Percentiles rank a stretch among this genome's conserved stretches.
These are phyloP conservation scores for Candida yuanshanica DNA, from an alignment of 805 yeast species.

Conservation along the genomic window DNA sequence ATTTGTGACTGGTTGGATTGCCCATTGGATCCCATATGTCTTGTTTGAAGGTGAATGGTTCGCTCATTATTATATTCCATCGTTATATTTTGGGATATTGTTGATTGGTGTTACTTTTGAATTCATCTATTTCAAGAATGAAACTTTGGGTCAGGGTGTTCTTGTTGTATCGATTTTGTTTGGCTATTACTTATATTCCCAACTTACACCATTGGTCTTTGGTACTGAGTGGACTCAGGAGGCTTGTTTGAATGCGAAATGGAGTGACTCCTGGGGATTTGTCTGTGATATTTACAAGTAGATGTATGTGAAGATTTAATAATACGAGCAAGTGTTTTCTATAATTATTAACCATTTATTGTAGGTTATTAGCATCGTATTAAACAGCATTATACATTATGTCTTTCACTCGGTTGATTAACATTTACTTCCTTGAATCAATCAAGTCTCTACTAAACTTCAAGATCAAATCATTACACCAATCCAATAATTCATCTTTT, in stretches of 20 bases:
- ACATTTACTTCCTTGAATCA: conserved; percentile 23
- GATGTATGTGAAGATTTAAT: background rate
- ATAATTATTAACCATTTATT: too few species aligned
- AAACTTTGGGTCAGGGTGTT: conserved; percentile 24
- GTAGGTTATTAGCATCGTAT: background rate
- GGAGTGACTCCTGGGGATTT: conserved; percentile 39
- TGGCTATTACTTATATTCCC: conserved; percentile 23
- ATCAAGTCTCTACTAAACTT: conserved; percentile 36
- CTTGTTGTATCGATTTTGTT: conserved; percentile 16
- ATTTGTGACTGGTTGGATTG: conserved; percentile 44
- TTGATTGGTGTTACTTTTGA: conserved; percentile 40
- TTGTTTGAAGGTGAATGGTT: conserved; percentile 27
- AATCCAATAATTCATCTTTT: conserved; percentile 55
- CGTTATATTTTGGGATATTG: conserved; percentile 44
- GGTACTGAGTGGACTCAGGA: conserved; percentile 41
- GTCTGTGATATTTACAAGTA: conserved; percentile 30
- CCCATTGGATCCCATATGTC: conserved; percentile 55
- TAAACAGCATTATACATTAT: background rate
- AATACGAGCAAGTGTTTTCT: too few species aligned
- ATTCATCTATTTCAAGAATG: conserved; percentile 28
- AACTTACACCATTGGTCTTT: conserved; percentile 38
- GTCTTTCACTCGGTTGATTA: background rate
- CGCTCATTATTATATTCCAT: conserved; percentile 43
- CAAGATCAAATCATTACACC: conserved; percentile 62
- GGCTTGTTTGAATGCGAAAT: conserved; percentile 31